phyloP scores from a whole-genome alignment of 2,329 filamentous ascomycete species.

The Sporothrix pallida region DNA sequence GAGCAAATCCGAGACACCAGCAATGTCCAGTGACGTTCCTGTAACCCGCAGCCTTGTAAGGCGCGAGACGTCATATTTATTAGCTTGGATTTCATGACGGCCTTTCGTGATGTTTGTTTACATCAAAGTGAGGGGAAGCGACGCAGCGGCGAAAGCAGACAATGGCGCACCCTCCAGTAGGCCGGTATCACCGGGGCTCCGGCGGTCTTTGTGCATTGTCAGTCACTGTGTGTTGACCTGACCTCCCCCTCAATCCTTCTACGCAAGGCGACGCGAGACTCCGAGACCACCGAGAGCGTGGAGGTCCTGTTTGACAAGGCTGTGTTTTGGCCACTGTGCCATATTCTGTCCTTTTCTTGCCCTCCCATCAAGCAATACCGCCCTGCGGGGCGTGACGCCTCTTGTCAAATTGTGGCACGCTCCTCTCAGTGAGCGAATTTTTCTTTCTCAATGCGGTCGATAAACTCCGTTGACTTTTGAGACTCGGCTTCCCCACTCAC shows the following conservation, averaged over 20 bases:
- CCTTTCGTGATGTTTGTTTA: not conserved
- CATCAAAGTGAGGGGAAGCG: not conserved
- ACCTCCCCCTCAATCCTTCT: no score
- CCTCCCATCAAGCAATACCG: not conserved
- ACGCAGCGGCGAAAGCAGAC: not conserved
- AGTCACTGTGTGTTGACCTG: not conserved
- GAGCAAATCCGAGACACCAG: slow-evolving; percentile 2
- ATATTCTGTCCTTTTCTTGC: not conserved
- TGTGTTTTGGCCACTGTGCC: not conserved
- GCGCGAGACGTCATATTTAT: no score
- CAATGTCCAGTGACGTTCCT: not conserved
- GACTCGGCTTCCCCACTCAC: no score
- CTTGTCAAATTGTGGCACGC: not conserved
- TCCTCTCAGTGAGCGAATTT: not conserved
- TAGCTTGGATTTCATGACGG: no score
- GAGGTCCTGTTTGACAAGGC: not conserved
- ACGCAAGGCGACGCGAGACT: not conserved
- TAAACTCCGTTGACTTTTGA: not conserved
- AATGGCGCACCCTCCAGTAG: not conserved
- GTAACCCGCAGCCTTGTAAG: not conserved
- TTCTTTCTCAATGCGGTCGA: not conserved
- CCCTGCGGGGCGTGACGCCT: not conserved
- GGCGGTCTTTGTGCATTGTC: no score
- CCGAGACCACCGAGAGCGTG: not conserved
- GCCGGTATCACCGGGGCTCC: not conserved